A percentile compares a stretch with the other conserved stretches of the same genome.
phyloP scores from a whole-genome alignment of 192 early-diverging fungal species.

The Coemansia erecta region DNA sequence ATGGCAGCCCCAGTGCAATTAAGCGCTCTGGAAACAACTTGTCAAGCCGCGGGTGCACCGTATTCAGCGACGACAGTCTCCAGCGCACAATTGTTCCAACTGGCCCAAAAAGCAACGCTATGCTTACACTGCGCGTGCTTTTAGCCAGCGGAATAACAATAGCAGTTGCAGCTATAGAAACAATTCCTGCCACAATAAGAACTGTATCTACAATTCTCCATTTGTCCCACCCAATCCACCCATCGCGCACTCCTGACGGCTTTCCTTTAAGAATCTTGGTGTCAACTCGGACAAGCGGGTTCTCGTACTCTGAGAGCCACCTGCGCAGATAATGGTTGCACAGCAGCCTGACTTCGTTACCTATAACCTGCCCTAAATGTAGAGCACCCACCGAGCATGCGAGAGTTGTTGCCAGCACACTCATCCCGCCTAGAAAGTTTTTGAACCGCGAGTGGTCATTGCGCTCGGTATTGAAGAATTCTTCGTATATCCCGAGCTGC shows the following conservation, averaged over 20 bases:
- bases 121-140: slow-evolving; percentile 35
- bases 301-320: background rate
- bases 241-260: slow-evolving; percentile 8
- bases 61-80: slow-evolving; percentile 38
- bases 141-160: slow-evolving; percentile 29
- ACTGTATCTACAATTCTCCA: slow-evolving; percentile 21
- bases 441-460: slow-evolving; percentile 26
- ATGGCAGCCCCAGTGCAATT: slow-evolving; percentile 12
- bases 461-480: slow-evolving; percentile 36
- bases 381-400: slow-evolving; percentile 32
- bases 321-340: slow-evolving; percentile 3
- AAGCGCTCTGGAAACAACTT: slow-evolving; percentile 1
- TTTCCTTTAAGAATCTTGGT: slow-evolving; percentile 17
- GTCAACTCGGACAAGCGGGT: slow-evolving; percentile 15
- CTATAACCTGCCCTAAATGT: slow-evolving; percentile 34
- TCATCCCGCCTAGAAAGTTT: slow-evolving; percentile 48
- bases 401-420: slow-evolving; percentile 31
- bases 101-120: slow-evolving; percentile 36
- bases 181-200: slow-evolving; percentile 13
- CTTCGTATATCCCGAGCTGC: slow-evolving; percentile 59
- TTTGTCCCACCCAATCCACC: slow-evolving; percentile 35
- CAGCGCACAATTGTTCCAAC: slow-evolving; percentile 43
- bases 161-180: slow-evolving; percentile 7
- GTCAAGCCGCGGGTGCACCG: background rate
- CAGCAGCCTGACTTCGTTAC: slow-evolving; percentile 20